Evolutionary conservation across 179 eudicot genomes (phyloP), one percentile per base, ranked within the genome.

Genomic region (Camellia oleifera): DNA sequence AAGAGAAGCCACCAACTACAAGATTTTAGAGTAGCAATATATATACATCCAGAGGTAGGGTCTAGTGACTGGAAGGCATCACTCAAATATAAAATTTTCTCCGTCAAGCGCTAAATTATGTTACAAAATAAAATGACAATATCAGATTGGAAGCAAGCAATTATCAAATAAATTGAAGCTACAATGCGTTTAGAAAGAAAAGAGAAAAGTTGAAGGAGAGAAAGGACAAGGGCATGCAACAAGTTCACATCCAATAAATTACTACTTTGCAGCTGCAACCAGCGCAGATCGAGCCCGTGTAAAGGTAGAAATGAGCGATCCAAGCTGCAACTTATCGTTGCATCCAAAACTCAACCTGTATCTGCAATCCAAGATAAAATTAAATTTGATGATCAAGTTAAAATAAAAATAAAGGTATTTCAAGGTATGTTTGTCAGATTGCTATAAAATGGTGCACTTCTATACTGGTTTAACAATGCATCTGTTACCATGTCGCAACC

Each of bases 311-410:
- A 92, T 80, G 42, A 95, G 88, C 45, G 98, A 92, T 57, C 99
- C 99, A 54, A 95, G 92, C 83, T 95, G 99, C 77, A 95, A 80
- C 80, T 95, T 95, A 81, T 95, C 99, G 74, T 82, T 92, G 87
- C 99, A 92, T 65, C 97, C 99, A 78, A 90, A 91, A 88, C 81
- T 94, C 87, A 95, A 91, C 76, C 98, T 86, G 72, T 95, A 94
- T 85, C 99, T 95, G 93, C 85, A 80, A 71, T 32, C 79, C 74
- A 72, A 75, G 14, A 57, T 0, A 52, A 26, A 75, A 75, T 58
- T n/a, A 44, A 60, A 45, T 58, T 42, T 42, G 56, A 60, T 44
- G 68, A 7, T 18, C 4, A 2, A 69, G 10, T 69, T 69, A 4
- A 12, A 6, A 63, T 40, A 68, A 13, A 20, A 68, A 65, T 65